A percentile compares a stretch with the other conserved stretches of the same genome.
phyloP scores from a whole-genome alignment of 331 rosid species.

The Quercus lobata region DNA sequence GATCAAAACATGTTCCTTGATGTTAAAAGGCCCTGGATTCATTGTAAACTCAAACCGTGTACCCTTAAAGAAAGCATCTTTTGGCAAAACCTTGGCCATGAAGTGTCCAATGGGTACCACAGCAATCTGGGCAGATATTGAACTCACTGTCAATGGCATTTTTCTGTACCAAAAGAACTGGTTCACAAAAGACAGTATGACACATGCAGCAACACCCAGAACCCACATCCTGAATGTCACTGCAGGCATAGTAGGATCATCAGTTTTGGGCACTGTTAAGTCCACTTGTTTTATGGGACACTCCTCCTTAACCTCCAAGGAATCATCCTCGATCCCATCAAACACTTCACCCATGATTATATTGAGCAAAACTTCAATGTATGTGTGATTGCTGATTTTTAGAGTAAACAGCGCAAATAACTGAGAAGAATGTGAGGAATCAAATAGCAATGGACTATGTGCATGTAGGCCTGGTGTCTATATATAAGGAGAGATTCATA shows the following conservation, averaged over 20 bases:
- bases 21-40: slow-evolving; percentile 79
- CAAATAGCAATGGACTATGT: too few relatives aligned
- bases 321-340: neutral
- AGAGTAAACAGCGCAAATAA: too few relatives aligned
- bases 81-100: slow-evolving; percentile 64
- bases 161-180: slow-evolving; percentile 90
- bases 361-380: neutral
- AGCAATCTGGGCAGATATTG: slow-evolving; percentile 83
- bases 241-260: slow-evolving; percentile 56
- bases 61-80: slow-evolving; percentile 39
- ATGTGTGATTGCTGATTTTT: too few relatives aligned
- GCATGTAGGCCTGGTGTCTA: too few relatives aligned
- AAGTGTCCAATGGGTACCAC: slow-evolving; percentile 81
- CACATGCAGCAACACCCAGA: slow-evolving; percentile 63
- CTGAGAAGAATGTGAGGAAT: too few relatives aligned
- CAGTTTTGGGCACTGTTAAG: slow-evolving; percentile 71
- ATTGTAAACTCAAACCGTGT: slow-evolving; percentile 55
- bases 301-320: slow-evolving; percentile 24
- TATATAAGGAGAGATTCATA: too few relatives aligned
- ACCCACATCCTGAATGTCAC: slow-evolving; percentile 91
- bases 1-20: slow-evolving; percentile 81
- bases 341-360: slow-evolving; percentile 17
- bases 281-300: slow-evolving; percentile 60
- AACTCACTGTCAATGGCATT: slow-evolving; percentile 53
- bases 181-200: slow-evolving; percentile 63